Base-by-base conservation (phyloP, 1,284 basidiomycete species). In the Microbotryum lychnidis-dioicae region DNA sequence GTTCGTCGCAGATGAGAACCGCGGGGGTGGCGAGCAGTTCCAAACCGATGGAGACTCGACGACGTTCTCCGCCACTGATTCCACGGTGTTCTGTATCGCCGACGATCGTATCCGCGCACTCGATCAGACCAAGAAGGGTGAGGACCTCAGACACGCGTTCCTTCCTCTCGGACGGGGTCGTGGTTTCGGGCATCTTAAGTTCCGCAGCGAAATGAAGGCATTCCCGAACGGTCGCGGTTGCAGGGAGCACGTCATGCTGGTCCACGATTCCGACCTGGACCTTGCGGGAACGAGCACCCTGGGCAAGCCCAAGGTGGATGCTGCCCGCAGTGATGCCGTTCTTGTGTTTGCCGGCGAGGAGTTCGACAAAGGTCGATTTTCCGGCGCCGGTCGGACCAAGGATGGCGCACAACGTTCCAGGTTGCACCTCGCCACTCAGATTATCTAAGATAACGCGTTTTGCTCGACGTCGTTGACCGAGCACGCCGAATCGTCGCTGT, bases 351-450 rank as follows among this genome's bases (percentile, higher is more conserved):
- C 86, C 84, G 1, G 89, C 87, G 9, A 93, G 80, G 37, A 92
- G 83, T 72, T 92, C 90, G 20, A 91, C 83, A 31, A 92, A 78
- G 0, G 89, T 90, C 87, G 89, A 73, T 85, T 89, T 73, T 18
- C 73, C 73, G 0, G 71, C 71, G n/a, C 73, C 73, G 2, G 70
- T 70, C 1, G 91, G 90, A 0, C 91, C 91, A 6, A 94, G 82
- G 58, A 94, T 83, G 23, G 87, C 87, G 81, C 90, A 85, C 78
- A 93, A 85, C 60, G 87, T 82, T 4, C 91, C 91, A 0, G 89
- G 81, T 1, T 78, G 76, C 18, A 93, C 82, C 6, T 76, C 75
- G 0, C 91, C 91, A n/a, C 77, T 83, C 23, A 89, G 80, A 45
- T 78, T 78, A 71, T 87, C 83, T 51, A 94, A 76, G n/a, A 94